Base-by-base conservation (phyloP, 202 grass and related monocot species). In the Setaria viridis region DNA sequence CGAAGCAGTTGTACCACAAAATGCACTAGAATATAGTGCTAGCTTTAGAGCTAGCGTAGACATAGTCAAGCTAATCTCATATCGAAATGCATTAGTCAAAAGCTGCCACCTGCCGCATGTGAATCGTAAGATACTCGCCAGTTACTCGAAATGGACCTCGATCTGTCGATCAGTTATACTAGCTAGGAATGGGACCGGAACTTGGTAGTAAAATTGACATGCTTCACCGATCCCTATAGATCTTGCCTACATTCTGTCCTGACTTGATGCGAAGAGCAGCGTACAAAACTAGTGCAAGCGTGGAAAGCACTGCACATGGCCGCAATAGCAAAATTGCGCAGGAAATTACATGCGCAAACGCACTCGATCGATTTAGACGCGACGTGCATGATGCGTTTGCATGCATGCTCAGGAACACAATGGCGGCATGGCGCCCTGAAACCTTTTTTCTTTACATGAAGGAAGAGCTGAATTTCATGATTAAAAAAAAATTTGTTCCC, bases 181-280 rank as follows among this genome's bases (percentile, higher is more conserved):
- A 41, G 39, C 39, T 41, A 41, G 5, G 39, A 41, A 41, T 41
- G 39, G 35, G 35, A 37, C 35, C 35, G 35, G 35, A 37, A 37
- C 35, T 37, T 9, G 37, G 43, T 25, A 60, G 56, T 62, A 62
- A 77, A 77, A 59, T 17, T 25, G 35, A 17, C 41, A 30, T 7
- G 4, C 57, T 48, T 78, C 39, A 4, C 58, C 16, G 30, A 21
- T 63, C 57, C 76, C 13, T 33, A 63, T 78, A 78, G 76, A 78
- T 63, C 76, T 48, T 33, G 21, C 76, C 56, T 33, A 78, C 76
- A 63, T 63, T 63, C 57, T 63, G 41, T 48, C 76, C 74, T 25
- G 41, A 63, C 58, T 11, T 4, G 21, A 7, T 63, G 15, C 39
- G 63, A 48, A 48, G 43, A 63, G 57, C 76, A 63, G 12, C 2